Conservation (phyloP, 192 early-diverging fungal genomes). For the Coemansia sp. region DNA sequence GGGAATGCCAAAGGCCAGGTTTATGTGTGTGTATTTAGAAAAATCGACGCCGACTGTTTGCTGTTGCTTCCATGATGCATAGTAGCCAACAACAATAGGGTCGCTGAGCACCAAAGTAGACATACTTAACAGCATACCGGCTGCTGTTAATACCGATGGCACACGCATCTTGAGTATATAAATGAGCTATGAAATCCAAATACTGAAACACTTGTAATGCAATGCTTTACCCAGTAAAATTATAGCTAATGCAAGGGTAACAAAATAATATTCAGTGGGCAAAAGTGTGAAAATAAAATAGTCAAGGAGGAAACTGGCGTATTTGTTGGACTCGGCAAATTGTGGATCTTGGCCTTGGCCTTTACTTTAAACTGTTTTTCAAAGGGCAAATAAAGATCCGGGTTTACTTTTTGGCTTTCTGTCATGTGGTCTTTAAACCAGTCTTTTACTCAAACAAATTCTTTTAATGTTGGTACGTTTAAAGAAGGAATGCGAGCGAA, state of each 20-base stretch:
- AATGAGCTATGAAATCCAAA: too few relatives aligned
- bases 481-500: neutral
- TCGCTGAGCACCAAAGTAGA: neutral
- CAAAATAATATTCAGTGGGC: too few relatives aligned
- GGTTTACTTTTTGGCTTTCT: neutral
- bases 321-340: too few relatives aligned
- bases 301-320: neutral
- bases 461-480: neutral
- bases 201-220: too few relatives aligned
- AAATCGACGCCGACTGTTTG: conserved; percentile 28
- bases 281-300: neutral
- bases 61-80: conserved; percentile 36
- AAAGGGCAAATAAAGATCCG: neutral
- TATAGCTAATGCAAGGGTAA: too few relatives aligned
- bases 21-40: conserved; percentile 65
- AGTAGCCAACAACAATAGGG: conserved; percentile 40
- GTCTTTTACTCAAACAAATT: neutral
- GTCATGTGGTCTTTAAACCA: neutral
- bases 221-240: too few relatives aligned
- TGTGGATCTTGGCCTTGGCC: too few relatives aligned
- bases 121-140: conserved; percentile 1
- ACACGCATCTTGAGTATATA: neutral
- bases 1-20: conserved; percentile 63
- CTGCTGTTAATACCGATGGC: neutral
- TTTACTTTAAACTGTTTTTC: too few relatives aligned